Evolutionary conservation across 345 rosid genomes (phyloP).

Genomic region (Moricandia arvensis): DNA sequence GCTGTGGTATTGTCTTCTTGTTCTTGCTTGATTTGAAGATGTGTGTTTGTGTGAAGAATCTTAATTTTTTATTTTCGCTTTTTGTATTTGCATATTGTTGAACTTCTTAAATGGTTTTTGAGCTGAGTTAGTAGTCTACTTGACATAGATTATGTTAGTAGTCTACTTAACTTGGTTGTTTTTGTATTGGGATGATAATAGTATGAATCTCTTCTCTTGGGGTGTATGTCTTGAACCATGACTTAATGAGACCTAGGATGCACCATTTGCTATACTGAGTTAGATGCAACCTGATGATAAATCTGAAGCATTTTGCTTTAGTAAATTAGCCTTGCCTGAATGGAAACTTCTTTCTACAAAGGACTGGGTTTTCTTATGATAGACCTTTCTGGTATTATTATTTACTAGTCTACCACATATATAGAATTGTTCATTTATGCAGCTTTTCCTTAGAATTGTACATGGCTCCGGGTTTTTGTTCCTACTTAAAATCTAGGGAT

Average conservation of each 20-base stretch:
- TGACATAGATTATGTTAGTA: background rate
- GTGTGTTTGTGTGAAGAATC: constrained; percentile 3
- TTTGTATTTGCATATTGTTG: no score
- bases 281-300: background rate
- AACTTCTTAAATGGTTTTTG: constrained; percentile 7
- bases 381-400: background rate
- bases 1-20: constrained; percentile 4
- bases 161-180: constrained; percentile 1
- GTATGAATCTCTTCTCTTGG: background rate
- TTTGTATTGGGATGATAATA: background rate
- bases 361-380: background rate
- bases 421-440: background rate
- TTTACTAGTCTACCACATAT: background rate
- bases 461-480: background rate
- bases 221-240: constrained; percentile 1
- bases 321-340: background rate
- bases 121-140: background rate
- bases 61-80: background rate
- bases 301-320: background rate
- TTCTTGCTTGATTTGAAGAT: constrained; percentile 13
- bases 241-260: background rate
- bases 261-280: background rate
- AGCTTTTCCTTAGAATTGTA: background rate
- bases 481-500: background rate
- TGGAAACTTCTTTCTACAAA: background rate